Evolutionary conservation across 164 flowering plant species (phyloP).

Genomic region (Dillenia turbinata): DNA sequence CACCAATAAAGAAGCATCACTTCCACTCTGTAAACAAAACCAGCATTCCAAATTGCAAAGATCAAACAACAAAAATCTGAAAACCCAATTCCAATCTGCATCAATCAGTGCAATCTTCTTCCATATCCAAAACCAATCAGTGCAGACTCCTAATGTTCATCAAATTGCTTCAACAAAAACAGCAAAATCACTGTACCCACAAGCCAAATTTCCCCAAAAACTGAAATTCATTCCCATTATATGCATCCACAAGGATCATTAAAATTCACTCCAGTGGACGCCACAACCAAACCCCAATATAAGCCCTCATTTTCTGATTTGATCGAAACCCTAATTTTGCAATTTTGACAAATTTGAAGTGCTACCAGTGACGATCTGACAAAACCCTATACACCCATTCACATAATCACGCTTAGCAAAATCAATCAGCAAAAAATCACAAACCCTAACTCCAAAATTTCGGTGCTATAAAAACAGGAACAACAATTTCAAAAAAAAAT

Average conservation of each 20-base stretch:
- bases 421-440: not conserved
- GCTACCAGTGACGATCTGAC: conserved; percentile 29
- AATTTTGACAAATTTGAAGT: conserved; percentile 14
- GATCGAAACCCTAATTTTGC: conserved; percentile 37
- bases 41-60: conserved; percentile 19
- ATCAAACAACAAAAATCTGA: conserved; percentile 3
- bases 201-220: conserved; percentile 11
- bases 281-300: not conserved
- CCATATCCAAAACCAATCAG: conserved; percentile 35
- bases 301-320: not conserved
- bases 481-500: too few species aligned
- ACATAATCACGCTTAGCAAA: conserved; percentile 13
- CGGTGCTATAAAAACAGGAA: too few species aligned
- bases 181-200: conserved; percentile 16
- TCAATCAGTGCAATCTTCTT: conserved; percentile 38
- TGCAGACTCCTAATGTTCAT: conserved; percentile 10
- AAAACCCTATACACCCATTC: conserved; percentile 36
- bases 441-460: not conserved
- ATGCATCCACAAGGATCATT: conserved; percentile 8
- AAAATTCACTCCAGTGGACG: not conserved
- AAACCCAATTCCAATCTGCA: conserved; percentile 10
- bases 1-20: conserved; percentile 25
- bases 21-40: conserved; percentile 17
- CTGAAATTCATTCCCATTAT: conserved; percentile 22
- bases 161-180: conserved; percentile 13